Evolutionary conservation across 768 basidiomycete species (phyloP).

Genomic region (Mycena latifolia): DNA sequence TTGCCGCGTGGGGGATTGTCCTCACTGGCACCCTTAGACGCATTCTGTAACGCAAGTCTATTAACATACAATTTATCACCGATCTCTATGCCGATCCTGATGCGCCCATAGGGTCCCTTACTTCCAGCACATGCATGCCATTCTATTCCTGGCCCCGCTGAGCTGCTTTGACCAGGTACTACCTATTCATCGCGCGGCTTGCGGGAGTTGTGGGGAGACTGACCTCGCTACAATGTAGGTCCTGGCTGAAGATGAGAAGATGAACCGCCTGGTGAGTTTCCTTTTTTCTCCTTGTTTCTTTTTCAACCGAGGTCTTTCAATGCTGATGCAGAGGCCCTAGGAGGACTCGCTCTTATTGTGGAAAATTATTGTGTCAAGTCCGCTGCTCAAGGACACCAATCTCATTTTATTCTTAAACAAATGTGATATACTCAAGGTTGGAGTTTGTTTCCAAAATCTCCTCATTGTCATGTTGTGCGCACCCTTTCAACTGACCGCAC

Average conservation of each 20-base stretch:
- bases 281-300: background rate
- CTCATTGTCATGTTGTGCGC: no score
- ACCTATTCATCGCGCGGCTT: background rate
- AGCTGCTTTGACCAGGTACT: constrained; percentile 61
- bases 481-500: no score
- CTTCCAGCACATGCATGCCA: constrained; percentile 51
- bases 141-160: constrained; percentile 64
- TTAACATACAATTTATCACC: background rate
- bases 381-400: constrained; percentile 73
- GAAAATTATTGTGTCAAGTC: constrained; percentile 76
- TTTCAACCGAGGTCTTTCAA: background rate
- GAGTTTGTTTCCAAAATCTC: no score
- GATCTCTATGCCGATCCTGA: background rate
- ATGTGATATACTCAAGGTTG: constrained; percentile 60
- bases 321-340: constrained; percentile 31
- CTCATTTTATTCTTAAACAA: constrained; percentile 84
- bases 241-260: constrained; percentile 43
- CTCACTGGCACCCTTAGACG: no score
- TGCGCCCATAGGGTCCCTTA: constrained; percentile 44
- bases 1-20: no score
- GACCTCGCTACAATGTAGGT: constrained; percentile 20
- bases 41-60: no score
- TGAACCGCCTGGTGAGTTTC: constrained; percentile 30
- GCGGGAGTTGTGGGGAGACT: background rate
- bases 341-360: constrained; percentile 80